Evolutionary conservation across 805 yeast species (phyloP), one percentile per base, ranked within the genome.

Genomic region (Zygoascus ofunaensis): DNA sequence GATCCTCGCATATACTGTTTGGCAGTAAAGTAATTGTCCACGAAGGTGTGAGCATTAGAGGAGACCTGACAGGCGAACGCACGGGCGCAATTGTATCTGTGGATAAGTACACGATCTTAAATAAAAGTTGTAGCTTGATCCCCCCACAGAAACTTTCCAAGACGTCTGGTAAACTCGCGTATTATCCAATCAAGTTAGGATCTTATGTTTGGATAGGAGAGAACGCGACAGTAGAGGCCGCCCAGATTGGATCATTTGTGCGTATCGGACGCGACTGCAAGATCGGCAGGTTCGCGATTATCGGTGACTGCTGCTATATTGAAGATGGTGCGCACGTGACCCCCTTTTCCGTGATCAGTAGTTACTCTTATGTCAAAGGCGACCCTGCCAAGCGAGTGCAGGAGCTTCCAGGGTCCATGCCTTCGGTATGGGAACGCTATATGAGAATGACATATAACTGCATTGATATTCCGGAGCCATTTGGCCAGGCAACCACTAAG

Each of bases 211-310:
- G 50, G 20, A 52, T 68, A 7, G 72, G 70, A 19, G 41, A 40
- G n/a, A 41, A 49, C 33, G 44, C 61, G 2, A 37, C 34, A 4
- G 41, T 66, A 14, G 53, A 61, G 40, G 69, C 71, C 4, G 69
- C 69, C 3, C 42, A 57, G n/a, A 56, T 68, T 5, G 72, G 72
- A 3, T 60, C 65, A 3, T 49, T 53, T 22, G 69, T 66, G 2
- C 32, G 48, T 12, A 63, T 68, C 8, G 71, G 71, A 19, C 43
- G 43, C 19, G 52, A 59, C 41, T 57, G 65, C 46, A 42, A 44
- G 17, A 49, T 68, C 17, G 69, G 70, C 33, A 45, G 46, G 47
- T 61, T 63, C 26, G 57, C 62, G 1, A 59, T 68, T 22, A 52
- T 68, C 36, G 58, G 59, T 42, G 72, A 69, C 46, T 60, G 70